Conservation (phyloP, 23 red algal genomes). For the Chondrus crispus region DNA sequence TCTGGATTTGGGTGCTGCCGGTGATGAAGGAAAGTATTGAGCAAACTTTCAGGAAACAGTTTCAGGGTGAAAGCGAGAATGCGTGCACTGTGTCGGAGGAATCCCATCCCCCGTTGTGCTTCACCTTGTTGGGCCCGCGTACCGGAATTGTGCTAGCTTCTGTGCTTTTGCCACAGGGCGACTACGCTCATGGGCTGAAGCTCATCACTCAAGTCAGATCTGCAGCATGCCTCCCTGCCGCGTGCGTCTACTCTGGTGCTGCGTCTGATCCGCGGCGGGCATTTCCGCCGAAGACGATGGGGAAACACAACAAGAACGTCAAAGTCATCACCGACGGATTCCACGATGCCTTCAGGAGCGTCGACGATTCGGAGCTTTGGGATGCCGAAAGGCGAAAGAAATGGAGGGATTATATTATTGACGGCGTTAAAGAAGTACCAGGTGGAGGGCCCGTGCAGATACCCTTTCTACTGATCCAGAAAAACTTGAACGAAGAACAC, state of each 20-base stretch:
- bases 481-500: neutral
- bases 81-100: no score
- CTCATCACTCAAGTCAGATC: slow-evolving; percentile 15
- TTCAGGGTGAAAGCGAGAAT: no score
- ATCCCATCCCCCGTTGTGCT: neutral
- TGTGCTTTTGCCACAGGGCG: neutral
- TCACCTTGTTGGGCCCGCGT: slow-evolving; percentile 32
- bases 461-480: slow-evolving; percentile 16
- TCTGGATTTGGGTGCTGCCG: slow-evolving; percentile 42
- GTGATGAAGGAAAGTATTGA: neutral
- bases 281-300: slow-evolving; percentile 48
- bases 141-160: slow-evolving; percentile 33
- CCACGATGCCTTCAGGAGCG: neutral
- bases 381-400: neutral
- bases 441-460: neutral
- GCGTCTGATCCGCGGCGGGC: slow-evolving; percentile 32
- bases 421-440: neutral
- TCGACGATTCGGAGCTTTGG: slow-evolving; percentile 16
- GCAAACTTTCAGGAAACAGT: neutral
- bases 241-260: neutral
- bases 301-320: slow-evolving; percentile 11
- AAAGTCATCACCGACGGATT: neutral
- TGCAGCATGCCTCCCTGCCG: slow-evolving; percentile 21
- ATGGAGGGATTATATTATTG: neutral
- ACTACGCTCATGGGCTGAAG: neutral